Conservation (phyloP, 176 grass and related monocot species). For the Oryza officinalis region DNA sequence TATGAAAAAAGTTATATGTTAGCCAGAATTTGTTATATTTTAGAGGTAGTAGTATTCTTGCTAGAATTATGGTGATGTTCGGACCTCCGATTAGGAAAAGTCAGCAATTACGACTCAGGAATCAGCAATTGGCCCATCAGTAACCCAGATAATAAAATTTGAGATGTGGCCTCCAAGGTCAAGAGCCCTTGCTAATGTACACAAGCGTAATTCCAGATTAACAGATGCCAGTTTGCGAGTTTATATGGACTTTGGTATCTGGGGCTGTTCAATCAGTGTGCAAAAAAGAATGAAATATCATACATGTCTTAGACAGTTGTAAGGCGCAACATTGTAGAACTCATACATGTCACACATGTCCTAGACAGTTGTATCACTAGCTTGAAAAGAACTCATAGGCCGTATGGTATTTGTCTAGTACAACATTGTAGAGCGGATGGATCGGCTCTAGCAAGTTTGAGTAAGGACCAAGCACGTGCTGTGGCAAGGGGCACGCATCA, state of each 20-base stretch:
- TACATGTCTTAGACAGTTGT: not conserved
- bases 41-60: too few species aligned
- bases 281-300: conserved; percentile 6
- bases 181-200: not conserved
- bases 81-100: not conserved
- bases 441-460: conserved; percentile 80
- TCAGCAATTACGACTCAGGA: not conserved
- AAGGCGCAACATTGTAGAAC: too few species aligned
- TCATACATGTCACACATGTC: not conserved
- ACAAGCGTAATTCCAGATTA: not conserved
- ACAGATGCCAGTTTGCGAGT: not conserved
- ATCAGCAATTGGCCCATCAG: not conserved
- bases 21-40: too few species aligned
- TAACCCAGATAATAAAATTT: not conserved
- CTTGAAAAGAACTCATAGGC: conserved; percentile 70
- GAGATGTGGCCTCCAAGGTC: not conserved
- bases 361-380: conserved; percentile 29
- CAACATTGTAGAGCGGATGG: conserved; percentile 82
- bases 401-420: conserved; percentile 59
- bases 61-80: too few species aligned
- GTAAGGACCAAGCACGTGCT: conserved; percentile 81
- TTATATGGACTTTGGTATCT: not conserved
- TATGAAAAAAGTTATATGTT: too few species aligned
- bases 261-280: not conserved
- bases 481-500: conserved; percentile 50